Percentiles rank a stretch among this genome's conserved stretches.
Conservation (phyloP, 495 filamentous ascomycete genomes). For the Sporormia fimetaria region DNA sequence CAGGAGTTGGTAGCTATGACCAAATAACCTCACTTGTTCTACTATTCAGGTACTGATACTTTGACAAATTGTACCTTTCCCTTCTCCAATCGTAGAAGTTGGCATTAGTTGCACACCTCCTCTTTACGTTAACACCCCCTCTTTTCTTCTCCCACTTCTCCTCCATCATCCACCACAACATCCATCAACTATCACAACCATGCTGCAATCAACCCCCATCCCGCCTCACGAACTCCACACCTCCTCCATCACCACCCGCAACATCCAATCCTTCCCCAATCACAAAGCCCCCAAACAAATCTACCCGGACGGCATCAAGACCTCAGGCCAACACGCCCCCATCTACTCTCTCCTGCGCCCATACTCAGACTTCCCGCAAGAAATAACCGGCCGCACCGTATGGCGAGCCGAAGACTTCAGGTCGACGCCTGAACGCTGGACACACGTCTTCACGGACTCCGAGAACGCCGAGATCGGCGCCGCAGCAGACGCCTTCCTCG, state of each 20-base stretch:
- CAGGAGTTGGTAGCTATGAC: no score
- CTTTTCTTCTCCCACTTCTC: no score
- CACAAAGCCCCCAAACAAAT: constrained; percentile 25
- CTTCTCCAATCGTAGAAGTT: no score
- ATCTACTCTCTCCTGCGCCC: constrained; percentile 52
- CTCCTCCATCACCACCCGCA: background rate
- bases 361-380: constrained; percentile 61
- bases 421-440: constrained; percentile 62
- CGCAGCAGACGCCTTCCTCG: constrained; percentile 58
- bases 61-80: no score
- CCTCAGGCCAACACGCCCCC: constrained; percentile 72
- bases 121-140: no score
- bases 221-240: no score
- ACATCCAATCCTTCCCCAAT: constrained; percentile 8
- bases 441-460: constrained; percentile 52
- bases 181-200: no score
- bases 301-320: constrained; percentile 42
- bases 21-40: no score
- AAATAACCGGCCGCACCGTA: constrained; percentile 63
- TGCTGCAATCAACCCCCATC: no score
- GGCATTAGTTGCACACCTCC: no score
- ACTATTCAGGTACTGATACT: no score
- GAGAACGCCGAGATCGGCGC: constrained; percentile 59
- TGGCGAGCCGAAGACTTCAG: constrained; percentile 67
- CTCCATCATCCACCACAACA: no score